Conservation (phyloP, 2,329 filamentous ascomycete genomes). For the Delphinella strobiligena region DNA sequence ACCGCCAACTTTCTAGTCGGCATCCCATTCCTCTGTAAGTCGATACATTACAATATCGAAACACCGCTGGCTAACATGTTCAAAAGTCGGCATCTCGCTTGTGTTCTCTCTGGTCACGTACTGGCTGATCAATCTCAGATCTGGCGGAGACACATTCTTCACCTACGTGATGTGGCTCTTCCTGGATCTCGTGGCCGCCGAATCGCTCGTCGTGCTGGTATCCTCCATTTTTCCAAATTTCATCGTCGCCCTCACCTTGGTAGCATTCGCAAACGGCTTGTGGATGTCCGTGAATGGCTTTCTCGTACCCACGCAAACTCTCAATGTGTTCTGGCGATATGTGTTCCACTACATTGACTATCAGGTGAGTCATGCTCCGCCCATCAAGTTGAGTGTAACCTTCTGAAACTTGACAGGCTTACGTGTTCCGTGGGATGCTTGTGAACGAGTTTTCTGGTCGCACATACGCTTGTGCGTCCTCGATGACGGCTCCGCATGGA, state of each 20-base stretch:
- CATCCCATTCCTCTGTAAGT: constrained; percentile 53
- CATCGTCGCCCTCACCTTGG: constrained; percentile 62
- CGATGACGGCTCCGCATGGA: constrained; percentile 10
- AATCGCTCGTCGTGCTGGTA: constrained; percentile 67
- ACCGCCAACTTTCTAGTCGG: constrained; percentile 71
- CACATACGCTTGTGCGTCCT: constrained; percentile 45
- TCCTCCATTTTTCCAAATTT: constrained; percentile 63
- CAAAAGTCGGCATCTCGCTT: constrained; percentile 51
- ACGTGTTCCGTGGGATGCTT: constrained; percentile 86
- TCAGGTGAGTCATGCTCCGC: constrained; percentile 32
- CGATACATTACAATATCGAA: too few relatives aligned
- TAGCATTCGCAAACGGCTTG: constrained; percentile 72
- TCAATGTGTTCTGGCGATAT: constrained; percentile 76
- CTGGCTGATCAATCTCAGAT: constrained; percentile 65
- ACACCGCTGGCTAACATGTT: constrained; percentile 5
- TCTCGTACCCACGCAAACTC: constrained; percentile 54
- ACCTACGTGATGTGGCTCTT: constrained; percentile 75
- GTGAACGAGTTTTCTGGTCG: constrained; percentile 64
- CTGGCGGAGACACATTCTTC: constrained; percentile 55
- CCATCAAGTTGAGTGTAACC: neutral
- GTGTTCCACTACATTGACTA: constrained; percentile 82
- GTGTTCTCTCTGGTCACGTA: constrained; percentile 66
- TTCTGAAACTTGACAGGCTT: constrained; percentile 39
- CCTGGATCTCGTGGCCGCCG: constrained; percentile 68
- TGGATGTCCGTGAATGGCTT: constrained; percentile 83